phyloP scores from a whole-genome alignment of 768 basidiomycete genomes.

The Roridomyces roridus region DNA sequence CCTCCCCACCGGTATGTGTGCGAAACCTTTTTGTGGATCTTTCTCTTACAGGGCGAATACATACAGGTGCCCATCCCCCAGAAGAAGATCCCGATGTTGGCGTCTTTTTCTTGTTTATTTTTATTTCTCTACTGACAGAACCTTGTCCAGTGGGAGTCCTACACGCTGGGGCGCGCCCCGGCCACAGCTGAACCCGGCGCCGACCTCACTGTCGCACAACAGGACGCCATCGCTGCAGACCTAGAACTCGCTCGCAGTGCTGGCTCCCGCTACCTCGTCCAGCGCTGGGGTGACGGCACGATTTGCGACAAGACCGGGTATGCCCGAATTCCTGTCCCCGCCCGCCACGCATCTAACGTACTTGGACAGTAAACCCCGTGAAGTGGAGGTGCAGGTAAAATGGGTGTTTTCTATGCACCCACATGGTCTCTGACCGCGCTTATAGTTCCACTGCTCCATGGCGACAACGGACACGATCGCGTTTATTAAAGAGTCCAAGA shows the following conservation, averaged over 20 bases:
- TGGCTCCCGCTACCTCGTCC: slow-evolving; percentile 90
- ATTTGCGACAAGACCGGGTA: slow-evolving; percentile 89
- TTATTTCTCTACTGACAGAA: slow-evolving; percentile 26
- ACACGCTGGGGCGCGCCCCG: slow-evolving; percentile 78
- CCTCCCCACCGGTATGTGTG: slow-evolving; percentile 62
- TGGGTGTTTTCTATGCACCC: background rate
- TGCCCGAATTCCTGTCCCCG: slow-evolving; percentile 2
- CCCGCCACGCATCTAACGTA: background rate
- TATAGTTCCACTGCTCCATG: slow-evolving; percentile 94
- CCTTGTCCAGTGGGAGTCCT: slow-evolving; percentile 69
- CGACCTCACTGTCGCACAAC: slow-evolving; percentile 71
- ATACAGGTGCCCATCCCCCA: slow-evolving; percentile 73
- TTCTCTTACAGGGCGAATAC: slow-evolving; percentile 18
- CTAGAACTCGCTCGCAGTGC: slow-evolving; percentile 78
- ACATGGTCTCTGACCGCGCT: slow-evolving; percentile 15
- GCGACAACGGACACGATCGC: slow-evolving; percentile 89
- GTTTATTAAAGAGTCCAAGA: slow-evolving; percentile 92
- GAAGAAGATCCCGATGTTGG: slow-evolving; percentile 82
- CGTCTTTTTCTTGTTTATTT: slow-evolving; percentile 28
- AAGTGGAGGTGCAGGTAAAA: slow-evolving; percentile 93
- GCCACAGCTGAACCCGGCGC: slow-evolving; percentile 61
- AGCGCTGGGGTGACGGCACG: slow-evolving; percentile 91
- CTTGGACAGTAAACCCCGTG: slow-evolving; percentile 60
- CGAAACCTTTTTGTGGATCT: slow-evolving; percentile 19
- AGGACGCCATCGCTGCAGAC: slow-evolving; percentile 67